Percentiles rank a stretch among this genome's conserved stretches.
phyloP scores from a whole-genome alignment of 495 filamentous ascomycete genomes.

The Penicillium tannophilum region DNA sequence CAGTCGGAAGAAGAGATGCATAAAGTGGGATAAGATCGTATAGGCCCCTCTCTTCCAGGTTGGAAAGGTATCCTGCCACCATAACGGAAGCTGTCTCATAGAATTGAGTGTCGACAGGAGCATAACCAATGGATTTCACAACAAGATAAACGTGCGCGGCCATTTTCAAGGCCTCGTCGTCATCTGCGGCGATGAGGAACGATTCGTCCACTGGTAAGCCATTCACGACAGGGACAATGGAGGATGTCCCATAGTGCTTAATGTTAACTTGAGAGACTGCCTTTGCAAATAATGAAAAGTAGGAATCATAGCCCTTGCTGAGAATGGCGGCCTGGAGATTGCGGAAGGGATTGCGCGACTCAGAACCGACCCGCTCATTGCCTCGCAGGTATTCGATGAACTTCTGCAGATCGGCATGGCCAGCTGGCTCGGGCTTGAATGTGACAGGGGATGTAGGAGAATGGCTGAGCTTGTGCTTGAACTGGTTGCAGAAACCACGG shows the following conservation, averaged over 20 bases:
- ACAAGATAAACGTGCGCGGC: constrained; percentile 54
- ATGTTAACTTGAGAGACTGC: constrained; percentile 39
- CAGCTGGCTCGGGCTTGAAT: constrained; percentile 43
- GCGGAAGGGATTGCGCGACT: constrained; percentile 48
- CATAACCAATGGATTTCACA: constrained; percentile 40
- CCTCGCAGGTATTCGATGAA: constrained; percentile 41
- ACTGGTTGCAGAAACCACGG: constrained; percentile 47
- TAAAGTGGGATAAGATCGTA: constrained; percentile 83
- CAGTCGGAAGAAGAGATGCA: constrained; percentile 67
- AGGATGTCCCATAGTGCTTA: constrained; percentile 21
- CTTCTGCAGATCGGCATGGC: constrained; percentile 42
- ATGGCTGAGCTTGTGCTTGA: constrained; percentile 45
- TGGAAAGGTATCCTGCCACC: constrained; percentile 74
- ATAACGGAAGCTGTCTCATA: constrained; percentile 46
- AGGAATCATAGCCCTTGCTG: constrained; percentile 40
- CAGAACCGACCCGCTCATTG: constrained; percentile 38
- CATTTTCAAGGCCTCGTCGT: constrained; percentile 45
- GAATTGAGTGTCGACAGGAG: constrained; percentile 36
- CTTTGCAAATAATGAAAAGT: constrained; percentile 40
- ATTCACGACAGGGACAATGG: constrained; percentile 38
- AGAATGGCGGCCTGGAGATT: constrained; percentile 52
- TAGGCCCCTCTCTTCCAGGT: constrained; percentile 67
- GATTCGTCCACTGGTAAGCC: constrained; percentile 35
- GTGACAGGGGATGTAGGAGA: constrained; percentile 35
- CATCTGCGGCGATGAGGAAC: constrained; percentile 40